phyloP scores from a whole-genome alignment of 192 early-diverging fungal genomes.

The Linnemannia elongata region DNA sequence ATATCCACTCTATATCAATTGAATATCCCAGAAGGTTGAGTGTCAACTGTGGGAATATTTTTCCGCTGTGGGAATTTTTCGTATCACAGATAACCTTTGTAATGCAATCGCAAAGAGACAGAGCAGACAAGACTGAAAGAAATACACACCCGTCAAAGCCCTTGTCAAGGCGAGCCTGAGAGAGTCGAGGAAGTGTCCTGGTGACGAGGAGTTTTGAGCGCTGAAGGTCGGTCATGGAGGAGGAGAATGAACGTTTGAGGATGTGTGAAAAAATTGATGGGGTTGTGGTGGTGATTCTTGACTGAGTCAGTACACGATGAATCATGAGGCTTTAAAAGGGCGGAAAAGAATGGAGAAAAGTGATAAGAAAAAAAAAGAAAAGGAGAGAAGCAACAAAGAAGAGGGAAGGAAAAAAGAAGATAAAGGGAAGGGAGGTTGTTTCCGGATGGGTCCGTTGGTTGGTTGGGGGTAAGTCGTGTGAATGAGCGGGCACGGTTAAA shows the following conservation, averaged over 20 bases:
- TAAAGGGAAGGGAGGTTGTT: background rate
- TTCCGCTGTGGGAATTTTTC: too few relatives aligned
- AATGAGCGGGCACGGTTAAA: background rate
- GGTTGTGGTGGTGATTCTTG: conserved; percentile 7
- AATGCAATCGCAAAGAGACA: background rate
- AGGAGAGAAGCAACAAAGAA: background rate
- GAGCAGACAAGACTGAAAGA: background rate
- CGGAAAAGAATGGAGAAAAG: background rate
- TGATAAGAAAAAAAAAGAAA: background rate
- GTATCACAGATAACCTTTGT: background rate
- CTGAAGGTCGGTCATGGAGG: conserved; percentile 19
- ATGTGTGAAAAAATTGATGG: conserved; percentile 11
- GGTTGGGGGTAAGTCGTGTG: background rate
- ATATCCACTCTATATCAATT: conserved; percentile 58
- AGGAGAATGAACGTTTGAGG: conserved; percentile 25
- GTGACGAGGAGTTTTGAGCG: conserved; percentile 62
- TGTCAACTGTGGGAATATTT: background rate
- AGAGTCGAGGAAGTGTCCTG: conserved; percentile 59
- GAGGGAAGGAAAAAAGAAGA: background rate
- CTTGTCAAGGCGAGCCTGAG: conserved; percentile 63
- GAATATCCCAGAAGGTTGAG: background rate
- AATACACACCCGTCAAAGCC: conserved; percentile 37
- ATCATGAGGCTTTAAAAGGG: background rate
- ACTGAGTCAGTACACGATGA: conserved; percentile 5
- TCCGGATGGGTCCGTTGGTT: conserved; percentile 6